phyloP scores from a whole-genome alignment of 129 eudicot species.

The Pseudognaphalium luteoalbum region DNA sequence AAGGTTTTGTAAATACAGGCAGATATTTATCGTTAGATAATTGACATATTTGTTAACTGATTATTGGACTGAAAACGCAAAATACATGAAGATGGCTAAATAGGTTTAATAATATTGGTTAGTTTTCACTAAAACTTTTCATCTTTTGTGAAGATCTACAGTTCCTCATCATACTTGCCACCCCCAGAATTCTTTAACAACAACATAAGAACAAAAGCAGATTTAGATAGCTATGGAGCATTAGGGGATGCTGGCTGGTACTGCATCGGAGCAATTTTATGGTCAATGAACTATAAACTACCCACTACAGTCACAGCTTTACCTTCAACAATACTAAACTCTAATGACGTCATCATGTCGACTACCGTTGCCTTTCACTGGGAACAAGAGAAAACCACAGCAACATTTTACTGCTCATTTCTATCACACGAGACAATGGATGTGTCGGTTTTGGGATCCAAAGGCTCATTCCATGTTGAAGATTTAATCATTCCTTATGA shows the following conservation, averaged over 20 bases:
- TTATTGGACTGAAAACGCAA: no score
- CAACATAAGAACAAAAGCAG: conserved; percentile 70
- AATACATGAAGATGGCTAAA: background rate
- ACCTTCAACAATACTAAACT: conserved; percentile 49
- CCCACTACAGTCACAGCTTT: conserved; percentile 60
- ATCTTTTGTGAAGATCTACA: conserved; percentile 49
- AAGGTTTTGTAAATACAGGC: background rate
- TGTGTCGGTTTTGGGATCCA: conserved; percentile 51
- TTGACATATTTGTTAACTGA: background rate
- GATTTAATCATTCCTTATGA: conserved; percentile 73
- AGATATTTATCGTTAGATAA: no score
- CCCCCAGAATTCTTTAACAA: conserved; percentile 47
- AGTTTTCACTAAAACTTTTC: background rate
- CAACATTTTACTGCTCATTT: conserved; percentile 73
- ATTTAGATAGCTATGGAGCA: conserved; percentile 75
- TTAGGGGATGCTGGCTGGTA: conserved; percentile 93
- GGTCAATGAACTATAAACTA: conserved; percentile 67
- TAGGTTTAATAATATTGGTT: background rate
- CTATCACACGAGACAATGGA: conserved; percentile 71
- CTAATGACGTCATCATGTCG: conserved; percentile 63
- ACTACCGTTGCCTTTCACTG: conserved; percentile 63
- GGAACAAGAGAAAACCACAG: conserved; percentile 56
- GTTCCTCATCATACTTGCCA: conserved; percentile 53
- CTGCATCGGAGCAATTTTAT: conserved; percentile 77
- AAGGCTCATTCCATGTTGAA: conserved; percentile 61